These are phyloP conservation scores for Pouteria glomerata DNA, from an alignment of 148 eudicot genomes.

Conservation along the genomic window DNA sequence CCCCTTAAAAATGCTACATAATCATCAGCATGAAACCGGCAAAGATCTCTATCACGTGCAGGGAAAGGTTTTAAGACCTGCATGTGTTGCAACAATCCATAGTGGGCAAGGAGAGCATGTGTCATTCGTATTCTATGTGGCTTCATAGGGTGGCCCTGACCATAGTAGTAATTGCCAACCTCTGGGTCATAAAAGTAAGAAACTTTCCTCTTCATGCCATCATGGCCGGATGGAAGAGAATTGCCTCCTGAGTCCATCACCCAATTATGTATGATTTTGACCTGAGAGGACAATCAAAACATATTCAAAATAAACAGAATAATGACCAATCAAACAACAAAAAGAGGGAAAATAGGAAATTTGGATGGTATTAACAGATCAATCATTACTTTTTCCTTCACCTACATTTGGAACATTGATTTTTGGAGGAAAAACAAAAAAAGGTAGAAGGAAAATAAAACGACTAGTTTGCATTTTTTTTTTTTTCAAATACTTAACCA, in stretches of 20 bases:
- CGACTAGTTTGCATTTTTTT: no score
- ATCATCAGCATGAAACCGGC: slow-evolving; percentile 52
- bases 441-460: no score
- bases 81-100: slow-evolving; percentile 48
- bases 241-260: slow-evolving; percentile 41
- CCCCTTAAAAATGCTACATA: slow-evolving; percentile 41
- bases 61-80: slow-evolving; percentile 44
- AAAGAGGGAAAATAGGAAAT: no score
- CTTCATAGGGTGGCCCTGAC: no score
- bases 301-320: no score
- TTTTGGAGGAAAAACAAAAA: no score
- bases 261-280: not conserved
- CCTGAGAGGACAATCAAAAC: not conserved
- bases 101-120: slow-evolving; percentile 45
- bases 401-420: no score
- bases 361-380: no score
- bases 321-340: no score
- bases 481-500: no score
- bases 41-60: slow-evolving; percentile 40
- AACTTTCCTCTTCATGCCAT: slow-evolving; percentile 44
- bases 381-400: no score
- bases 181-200: slow-evolving; percentile 47
- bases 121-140: slow-evolving; percentile 51
- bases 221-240: slow-evolving; percentile 44
- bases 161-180: slow-evolving; percentile 51